Conservation (phyloP, 2,329 filamentous ascomycete genomes). For the Xylariaceae sp. region DNA sequence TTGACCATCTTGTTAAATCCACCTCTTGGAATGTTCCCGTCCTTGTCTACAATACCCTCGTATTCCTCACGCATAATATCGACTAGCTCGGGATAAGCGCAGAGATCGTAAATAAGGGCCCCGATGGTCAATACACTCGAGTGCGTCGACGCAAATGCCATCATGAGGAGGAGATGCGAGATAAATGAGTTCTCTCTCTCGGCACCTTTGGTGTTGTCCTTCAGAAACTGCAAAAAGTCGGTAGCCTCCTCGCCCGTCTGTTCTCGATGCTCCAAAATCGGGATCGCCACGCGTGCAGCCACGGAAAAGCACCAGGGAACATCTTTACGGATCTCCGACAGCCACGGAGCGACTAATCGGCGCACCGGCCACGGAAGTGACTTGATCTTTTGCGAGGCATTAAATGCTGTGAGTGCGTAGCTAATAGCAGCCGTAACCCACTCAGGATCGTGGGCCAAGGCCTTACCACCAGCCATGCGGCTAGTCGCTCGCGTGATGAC, state of each 20-base stretch:
- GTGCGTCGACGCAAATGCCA: constrained; percentile 3
- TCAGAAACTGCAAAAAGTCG: constrained; percentile 28
- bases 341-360: too few species aligned
- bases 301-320: constrained; percentile 24
- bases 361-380: too few species aligned
- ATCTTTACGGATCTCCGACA: too few species aligned
- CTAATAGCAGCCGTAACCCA: constrained; percentile 32
- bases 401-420: constrained; percentile 32
- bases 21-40: constrained; percentile 29
- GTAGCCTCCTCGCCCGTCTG: constrained; percentile 6
- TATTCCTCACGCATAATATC: constrained; percentile 44
- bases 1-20: constrained; percentile 38
- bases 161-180: constrained; percentile 22
- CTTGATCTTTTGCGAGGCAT: constrained; percentile 34
- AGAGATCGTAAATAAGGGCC: constrained; percentile 7
- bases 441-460: constrained; percentile 24
- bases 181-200: constrained; percentile 33
- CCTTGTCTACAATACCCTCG: constrained; percentile 13
- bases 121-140: neutral
- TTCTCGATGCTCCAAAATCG: constrained; percentile 25
- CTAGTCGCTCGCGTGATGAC: too few species aligned
- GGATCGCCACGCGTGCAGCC: constrained; percentile 27
- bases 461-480: constrained; percentile 37
- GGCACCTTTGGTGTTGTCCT: constrained; percentile 28
- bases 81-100: constrained; percentile 1